A percentile compares a stretch with the other conserved stretches of the same genome.
Evolutionary conservation across 352 stramenopile genomes (phyloP).

Genomic region (Phytophthora cryptogea): DNA sequence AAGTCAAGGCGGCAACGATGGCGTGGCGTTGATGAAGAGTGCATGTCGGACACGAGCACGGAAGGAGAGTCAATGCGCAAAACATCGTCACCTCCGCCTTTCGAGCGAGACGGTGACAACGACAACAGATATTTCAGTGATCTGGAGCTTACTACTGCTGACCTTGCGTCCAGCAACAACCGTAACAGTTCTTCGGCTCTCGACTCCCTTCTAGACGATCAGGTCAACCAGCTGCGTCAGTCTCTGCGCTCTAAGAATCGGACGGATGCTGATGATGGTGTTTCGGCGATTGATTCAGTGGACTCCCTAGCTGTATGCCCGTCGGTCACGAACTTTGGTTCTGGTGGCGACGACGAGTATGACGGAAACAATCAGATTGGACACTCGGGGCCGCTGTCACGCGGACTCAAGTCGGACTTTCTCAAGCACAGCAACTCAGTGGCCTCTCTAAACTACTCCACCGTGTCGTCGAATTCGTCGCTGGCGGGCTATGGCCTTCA

Average conservation of each 20-base stretch:
- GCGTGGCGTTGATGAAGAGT: slow-evolving; percentile 53
- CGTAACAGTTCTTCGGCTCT: slow-evolving; percentile 17
- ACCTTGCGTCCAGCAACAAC: slow-evolving; percentile 28
- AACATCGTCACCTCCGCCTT: slow-evolving; percentile 30
- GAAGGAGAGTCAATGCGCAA: slow-evolving; percentile 44
- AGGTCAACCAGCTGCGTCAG: slow-evolving; percentile 34
- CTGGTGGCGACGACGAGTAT: slow-evolving; percentile 29
- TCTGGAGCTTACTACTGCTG: slow-evolving; percentile 34
- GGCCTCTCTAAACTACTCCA: slow-evolving; percentile 47
- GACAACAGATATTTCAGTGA: slow-evolving; percentile 38
- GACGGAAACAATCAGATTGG: slow-evolving; percentile 38
- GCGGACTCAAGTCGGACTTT: slow-evolving; percentile 22
- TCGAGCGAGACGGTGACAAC: slow-evolving; percentile 33
- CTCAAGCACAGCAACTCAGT: slow-evolving; percentile 45
- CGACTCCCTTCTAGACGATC: slow-evolving; percentile 38
- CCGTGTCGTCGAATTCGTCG: slow-evolving; percentile 52
- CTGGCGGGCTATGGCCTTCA: slow-evolving; percentile 47
- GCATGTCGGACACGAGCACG: slow-evolving; percentile 62
- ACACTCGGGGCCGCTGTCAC: slow-evolving; percentile 18
- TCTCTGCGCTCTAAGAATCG: slow-evolving; percentile 28
- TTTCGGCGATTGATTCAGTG: slow-evolving; percentile 31
- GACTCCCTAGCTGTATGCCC: slow-evolving; percentile 39
- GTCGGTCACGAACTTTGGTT: slow-evolving; percentile 30
- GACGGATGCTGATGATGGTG: slow-evolving; percentile 20
- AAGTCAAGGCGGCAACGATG: slow-evolving; percentile 42